Evolutionary conservation across 2,329 filamentous ascomycete genomes (phyloP), one percentile per base, ranked within the genome.

Genomic region (Colletotrichum sp.): DNA sequence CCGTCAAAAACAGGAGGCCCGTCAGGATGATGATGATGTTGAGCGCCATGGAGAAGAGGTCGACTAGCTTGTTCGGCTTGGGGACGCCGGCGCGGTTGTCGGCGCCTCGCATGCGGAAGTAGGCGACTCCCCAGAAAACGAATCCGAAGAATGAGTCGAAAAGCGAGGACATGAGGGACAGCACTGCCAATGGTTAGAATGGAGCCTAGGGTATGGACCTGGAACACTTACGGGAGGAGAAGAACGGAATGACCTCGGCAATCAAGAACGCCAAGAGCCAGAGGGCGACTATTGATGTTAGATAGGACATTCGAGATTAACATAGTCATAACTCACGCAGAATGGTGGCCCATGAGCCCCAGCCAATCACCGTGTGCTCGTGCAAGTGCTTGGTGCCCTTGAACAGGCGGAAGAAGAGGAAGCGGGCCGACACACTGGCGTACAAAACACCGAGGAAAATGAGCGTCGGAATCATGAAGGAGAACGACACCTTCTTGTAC

Each of bases 101-200:
- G 2, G 90, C 93, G 25, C 86, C 86, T 64, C 94, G 89, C 94
- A 96, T 95, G 71, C 94, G 91, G 81, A 96, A 90, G 81, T 95
- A 96, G 1, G 94, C 94, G 2, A 95, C 90, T 15, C 94, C 94
- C 94, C 94, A 98, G 88, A 98, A 98, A 81, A 98, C 98, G 88
- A 98, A 98, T 28, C 96, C 96, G 80, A 96, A 96, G 89, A 96
- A 96, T 70, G 94, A 96, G 85, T 98, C 95, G 82, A 98, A 98
- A 2, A 98, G 90, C 6, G 95, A 95, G n/a, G 93, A 94, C 93
- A 96, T 94, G 76, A 95, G 88, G 6, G 92, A 93, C n/a, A 92
- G 84, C 3, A 93, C 89, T 91, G 52, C 2, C 43, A 80, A 25
- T 2, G 8, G 15, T 9, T 90, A 84, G n/a, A 78, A 90, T 2